Percentiles rank a stretch among this genome's conserved stretches.
These are phyloP conservation scores for Amphicarpaea edgeworthii DNA, from an alignment of 306 rosid genomes.

Conservation along the genomic window DNA sequence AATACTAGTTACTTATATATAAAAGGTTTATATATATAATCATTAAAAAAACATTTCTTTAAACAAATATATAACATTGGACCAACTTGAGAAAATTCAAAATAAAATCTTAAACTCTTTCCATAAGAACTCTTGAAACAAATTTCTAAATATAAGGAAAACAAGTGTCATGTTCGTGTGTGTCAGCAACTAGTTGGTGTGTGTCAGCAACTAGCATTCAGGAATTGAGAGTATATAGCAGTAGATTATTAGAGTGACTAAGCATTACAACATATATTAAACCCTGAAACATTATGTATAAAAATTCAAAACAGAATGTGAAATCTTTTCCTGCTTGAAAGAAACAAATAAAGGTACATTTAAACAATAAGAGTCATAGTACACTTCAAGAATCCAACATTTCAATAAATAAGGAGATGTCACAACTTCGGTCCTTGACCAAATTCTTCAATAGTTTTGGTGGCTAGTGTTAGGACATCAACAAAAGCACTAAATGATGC, in stretches of 20 bases:
- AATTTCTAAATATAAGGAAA: not conserved
- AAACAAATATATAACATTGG: too few relatives aligned
- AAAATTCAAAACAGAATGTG: not conserved
- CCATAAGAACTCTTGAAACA: too few relatives aligned
- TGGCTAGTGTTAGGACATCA: conserved; percentile 78
- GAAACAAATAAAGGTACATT: not conserved
- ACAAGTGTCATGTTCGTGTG: not conserved
- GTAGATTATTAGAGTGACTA: not conserved
- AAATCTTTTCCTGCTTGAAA: not conserved
- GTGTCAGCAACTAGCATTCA: not conserved
- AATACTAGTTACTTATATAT: too few relatives aligned
- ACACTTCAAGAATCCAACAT: conserved; percentile 17
- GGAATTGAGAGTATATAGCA: not conserved
- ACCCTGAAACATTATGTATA: not conserved
- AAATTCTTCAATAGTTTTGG: conserved; percentile 85
- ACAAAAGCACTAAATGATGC: conserved; percentile 87
- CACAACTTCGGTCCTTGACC: conserved; percentile 68
- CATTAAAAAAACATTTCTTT: too few relatives aligned
- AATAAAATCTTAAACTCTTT: too few relatives aligned
- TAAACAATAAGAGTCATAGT: conserved; percentile 4
- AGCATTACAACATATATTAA: not conserved
- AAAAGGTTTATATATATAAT: too few relatives aligned
- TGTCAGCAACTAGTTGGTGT: too few relatives aligned
- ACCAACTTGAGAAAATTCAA: too few relatives aligned
- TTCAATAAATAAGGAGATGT: conserved; percentile 29